Conservation (phyloP, 768 basidiomycete genomes). For the Cyathus striatus region DNA sequence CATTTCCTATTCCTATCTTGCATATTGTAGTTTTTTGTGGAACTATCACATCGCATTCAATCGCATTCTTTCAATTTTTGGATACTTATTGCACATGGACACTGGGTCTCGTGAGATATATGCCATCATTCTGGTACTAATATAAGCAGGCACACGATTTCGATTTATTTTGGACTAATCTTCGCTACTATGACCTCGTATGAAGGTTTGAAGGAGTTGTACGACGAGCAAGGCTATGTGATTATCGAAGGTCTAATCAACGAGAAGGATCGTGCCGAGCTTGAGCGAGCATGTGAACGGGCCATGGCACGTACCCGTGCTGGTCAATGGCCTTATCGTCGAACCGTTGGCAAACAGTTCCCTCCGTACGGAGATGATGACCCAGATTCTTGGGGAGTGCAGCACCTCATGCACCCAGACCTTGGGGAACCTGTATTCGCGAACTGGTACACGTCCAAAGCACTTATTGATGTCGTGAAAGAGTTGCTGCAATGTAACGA, state of each 20-base stretch:
- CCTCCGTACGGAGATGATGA: conserved; percentile 59
- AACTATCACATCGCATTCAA: too few relatives aligned
- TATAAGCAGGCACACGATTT: too few relatives aligned
- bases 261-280: conserved; percentile 25
- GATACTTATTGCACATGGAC: too few relatives aligned
- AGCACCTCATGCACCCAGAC: conserved; percentile 78
- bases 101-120: too few relatives aligned
- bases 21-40: too few relatives aligned
- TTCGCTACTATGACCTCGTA: conserved; percentile 7
- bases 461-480: conserved; percentile 35
- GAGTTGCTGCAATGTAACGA: conserved; percentile 52
- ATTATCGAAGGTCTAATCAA: conserved; percentile 53
- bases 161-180: too few relatives aligned
- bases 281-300: conserved; percentile 47
- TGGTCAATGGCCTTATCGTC: conserved; percentile 59
- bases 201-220: conserved; percentile 35
- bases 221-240: conserved; percentile 64
- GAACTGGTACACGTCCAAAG: conserved; percentile 61
- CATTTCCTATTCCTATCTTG: not conserved
- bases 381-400: conserved; percentile 77
- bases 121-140: too few relatives aligned
- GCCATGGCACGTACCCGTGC: conserved; percentile 48
- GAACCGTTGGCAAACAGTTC: conserved; percentile 76
- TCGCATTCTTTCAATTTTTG: too few relatives aligned
- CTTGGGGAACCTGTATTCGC: conserved; percentile 56